phyloP scores from a whole-genome alignment of 2,329 filamentous ascomycete genomes.

The Myrmaecium sp. region DNA sequence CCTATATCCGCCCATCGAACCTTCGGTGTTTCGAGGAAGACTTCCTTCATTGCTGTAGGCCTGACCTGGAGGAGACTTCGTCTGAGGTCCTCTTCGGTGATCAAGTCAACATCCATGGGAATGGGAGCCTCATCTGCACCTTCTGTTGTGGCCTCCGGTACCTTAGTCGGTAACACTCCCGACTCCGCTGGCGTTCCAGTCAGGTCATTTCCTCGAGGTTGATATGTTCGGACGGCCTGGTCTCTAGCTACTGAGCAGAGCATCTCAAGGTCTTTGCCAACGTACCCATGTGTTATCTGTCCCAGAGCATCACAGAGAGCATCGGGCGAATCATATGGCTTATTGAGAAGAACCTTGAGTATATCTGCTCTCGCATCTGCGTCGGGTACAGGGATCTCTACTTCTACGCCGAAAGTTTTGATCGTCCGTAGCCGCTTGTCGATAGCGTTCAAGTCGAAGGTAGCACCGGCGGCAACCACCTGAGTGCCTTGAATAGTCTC shows the following conservation, averaged over 20 bases:
- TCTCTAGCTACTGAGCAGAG: constrained; percentile 41
- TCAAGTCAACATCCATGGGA: constrained; percentile 8
- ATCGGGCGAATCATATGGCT: constrained; percentile 20
- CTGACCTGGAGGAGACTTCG: constrained; percentile 50
- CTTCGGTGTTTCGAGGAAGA: constrained; percentile 75
- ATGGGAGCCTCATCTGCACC: constrained; percentile 16
- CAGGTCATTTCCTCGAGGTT: constrained; percentile 8
- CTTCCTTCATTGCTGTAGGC: constrained; percentile 75
- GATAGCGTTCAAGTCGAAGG: constrained; percentile 55
- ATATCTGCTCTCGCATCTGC: constrained; percentile 55
- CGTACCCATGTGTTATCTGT: constrained; percentile 73
- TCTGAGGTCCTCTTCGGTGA: constrained; percentile 37
- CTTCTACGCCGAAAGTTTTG: constrained; percentile 47
- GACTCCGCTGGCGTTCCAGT: constrained; percentile 12
- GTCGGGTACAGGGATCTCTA: constrained; percentile 66
- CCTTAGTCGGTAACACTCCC: constrained; percentile 10
- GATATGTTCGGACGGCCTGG: constrained; percentile 10
- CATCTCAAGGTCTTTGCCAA: constrained; percentile 55
- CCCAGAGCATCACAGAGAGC: constrained; percentile 43
- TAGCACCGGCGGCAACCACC: constrained; percentile 60
- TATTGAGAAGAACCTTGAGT: constrained; percentile 27
- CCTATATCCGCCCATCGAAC: constrained; percentile 79
- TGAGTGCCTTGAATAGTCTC: constrained; percentile 36
- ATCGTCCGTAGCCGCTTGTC: constrained; percentile 49
- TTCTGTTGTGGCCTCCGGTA: constrained; percentile 15